Evolutionary conservation across 768 basidiomycete genomes (phyloP), one percentile per base, ranked within the genome.

Genomic region (Tremella mesenterica): DNA sequence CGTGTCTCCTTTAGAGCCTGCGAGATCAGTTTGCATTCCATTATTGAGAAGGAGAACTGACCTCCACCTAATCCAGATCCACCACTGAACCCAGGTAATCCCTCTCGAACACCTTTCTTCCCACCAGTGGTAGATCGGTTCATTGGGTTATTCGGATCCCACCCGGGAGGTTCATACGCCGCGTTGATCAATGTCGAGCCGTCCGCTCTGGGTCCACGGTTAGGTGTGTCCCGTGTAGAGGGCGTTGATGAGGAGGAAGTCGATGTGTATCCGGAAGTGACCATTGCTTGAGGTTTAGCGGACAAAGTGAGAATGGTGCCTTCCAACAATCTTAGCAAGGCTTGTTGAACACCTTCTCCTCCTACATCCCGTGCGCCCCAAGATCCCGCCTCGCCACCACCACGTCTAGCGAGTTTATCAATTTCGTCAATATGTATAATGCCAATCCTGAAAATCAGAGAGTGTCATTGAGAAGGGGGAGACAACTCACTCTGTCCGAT

Each of bases 401-500:
- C 63, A 18, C 75, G 48, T 27, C 74, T 48, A 13, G 89, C 85
- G 54, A 95, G 83, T 75, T 97, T 96, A 76, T 96, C 93, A 1
- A 91, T 77, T 75, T 97, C 93, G 65, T 97, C 93, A 44, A 97
- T 91, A 68, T 93, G 93, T 28, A 96, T 84, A 56, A 97, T 95
- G 5, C 92, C 92, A 70, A 83, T 83, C 67, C 88, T 92, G 53
- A 26, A 48, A 30, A 23, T 9, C 29, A 18, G 34, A 29, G 26
- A 20, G n/a, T n/a, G n/a, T n/a, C n/a, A n/a, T n/a, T n/a, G n/a
- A n/a, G n/a, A n/a, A n/a, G n/a, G n/a, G n/a, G n/a, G n/a, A 21
- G 29, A 10, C 43, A 25, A 54, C 65, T 43, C 62, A 88, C 88
- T 86, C 86, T 20, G 93, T 89, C 52, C 86, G 81, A 50, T 81